Evolutionary conservation across 306 rosid species (phyloP).

Genomic region (Alnus glutinosa): DNA sequence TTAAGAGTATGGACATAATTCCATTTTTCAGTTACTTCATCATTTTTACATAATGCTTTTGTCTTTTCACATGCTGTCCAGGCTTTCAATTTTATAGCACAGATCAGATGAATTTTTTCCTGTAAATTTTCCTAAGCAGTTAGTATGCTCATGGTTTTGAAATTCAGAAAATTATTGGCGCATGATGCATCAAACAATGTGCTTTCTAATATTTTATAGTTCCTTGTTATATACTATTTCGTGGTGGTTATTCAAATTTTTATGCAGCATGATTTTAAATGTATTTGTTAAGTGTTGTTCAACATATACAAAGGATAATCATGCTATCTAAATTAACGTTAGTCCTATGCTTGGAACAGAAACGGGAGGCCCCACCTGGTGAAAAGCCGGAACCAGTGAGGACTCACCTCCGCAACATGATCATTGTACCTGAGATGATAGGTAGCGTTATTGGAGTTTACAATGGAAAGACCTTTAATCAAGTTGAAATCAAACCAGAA

Average conservation of each 20-base stretch:
- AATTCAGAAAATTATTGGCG: no score
- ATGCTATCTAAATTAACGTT: not conserved
- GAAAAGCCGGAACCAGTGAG: conserved; percentile 42
- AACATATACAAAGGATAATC: not conserved
- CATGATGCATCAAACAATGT: no score
- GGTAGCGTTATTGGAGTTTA: conserved; percentile 47
- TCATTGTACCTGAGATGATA: conserved; percentile 53
- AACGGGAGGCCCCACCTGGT: conserved; percentile 39
- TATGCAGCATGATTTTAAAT: not conserved
- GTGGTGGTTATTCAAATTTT: no score
- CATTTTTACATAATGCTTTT: no score
- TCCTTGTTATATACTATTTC: no score
- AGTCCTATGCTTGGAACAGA: conserved; percentile 23
- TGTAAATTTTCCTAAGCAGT: not conserved
- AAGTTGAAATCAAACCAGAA: conserved; percentile 57
- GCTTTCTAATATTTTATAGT: no score
- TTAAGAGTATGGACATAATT: no score
- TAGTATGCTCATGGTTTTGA: not conserved
- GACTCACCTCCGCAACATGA: conserved; percentile 44
- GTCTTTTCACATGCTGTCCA: not conserved
- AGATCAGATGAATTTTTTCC: not conserved
- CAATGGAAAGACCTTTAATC: conserved; percentile 53
- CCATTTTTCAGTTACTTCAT: no score
- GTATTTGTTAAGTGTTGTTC: not conserved
- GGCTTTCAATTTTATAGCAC: not conserved